Evolutionary conservation across 139 green algal genomes (phyloP).

Genomic region (Chlamydomonas schloesseri): DNA sequence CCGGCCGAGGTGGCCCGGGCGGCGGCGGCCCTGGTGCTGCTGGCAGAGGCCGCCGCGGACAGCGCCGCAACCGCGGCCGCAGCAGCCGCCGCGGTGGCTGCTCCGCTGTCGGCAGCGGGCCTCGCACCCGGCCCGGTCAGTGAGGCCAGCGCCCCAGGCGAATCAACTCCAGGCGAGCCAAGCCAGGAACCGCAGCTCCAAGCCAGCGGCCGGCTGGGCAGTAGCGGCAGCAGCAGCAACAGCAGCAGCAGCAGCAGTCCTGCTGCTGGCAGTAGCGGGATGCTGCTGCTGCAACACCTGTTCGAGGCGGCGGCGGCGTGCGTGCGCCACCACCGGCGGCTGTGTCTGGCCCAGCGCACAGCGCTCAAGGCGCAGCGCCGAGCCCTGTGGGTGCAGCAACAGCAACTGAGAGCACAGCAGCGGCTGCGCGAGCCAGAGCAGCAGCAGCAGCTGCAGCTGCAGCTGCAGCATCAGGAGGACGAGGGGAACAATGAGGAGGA

Average conservation of each 20-base stretch:
- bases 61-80: neutral
- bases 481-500: too few relatives aligned
- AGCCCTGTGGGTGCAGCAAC: neutral
- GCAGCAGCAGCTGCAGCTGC: too few relatives aligned
- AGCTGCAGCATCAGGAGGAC: neutral
- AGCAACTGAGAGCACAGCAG: neutral
- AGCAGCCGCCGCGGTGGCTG: neutral
- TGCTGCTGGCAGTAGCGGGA: too few relatives aligned
- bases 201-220: too few relatives aligned
- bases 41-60: neutral
- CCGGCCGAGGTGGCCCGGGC: neutral
- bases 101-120: too few relatives aligned
- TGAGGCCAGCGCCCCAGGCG: too few relatives aligned
- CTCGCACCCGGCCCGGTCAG: too few relatives aligned
- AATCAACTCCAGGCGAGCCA: too few relatives aligned
- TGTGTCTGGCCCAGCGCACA: neutral
- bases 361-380: neutral
- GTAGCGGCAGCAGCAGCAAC: neutral
- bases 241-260: neutral
- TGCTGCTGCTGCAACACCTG: neutral
- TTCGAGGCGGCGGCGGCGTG: neutral
- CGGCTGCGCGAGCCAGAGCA: neutral
- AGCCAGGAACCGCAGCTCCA: too few relatives aligned
- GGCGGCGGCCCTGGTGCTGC: constrained; percentile 17
- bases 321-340: neutral